Evolutionary conservation across 768 basidiomycete genomes (phyloP).

Genomic region (Termitomyces eurrhizus): DNA sequence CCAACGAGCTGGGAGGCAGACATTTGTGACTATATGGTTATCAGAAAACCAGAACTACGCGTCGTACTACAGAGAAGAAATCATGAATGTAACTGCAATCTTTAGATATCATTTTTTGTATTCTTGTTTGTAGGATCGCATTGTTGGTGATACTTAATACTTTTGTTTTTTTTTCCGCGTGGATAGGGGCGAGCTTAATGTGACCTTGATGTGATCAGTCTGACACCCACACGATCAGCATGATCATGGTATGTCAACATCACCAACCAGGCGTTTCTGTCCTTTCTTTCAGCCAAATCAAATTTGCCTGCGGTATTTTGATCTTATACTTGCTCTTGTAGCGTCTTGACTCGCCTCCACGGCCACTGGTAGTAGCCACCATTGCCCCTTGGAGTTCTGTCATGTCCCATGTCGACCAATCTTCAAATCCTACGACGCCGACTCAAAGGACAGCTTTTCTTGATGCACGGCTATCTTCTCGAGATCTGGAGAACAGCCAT

Average conservation of each 20-base stretch:
- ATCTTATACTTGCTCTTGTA: neutral
- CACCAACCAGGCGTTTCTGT: neutral
- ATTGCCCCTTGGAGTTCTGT: neutral
- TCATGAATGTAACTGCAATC: neutral
- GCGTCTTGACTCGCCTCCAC: neutral
- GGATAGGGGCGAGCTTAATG: neutral
- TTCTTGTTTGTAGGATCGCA: neutral
- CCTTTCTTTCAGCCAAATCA: neutral
- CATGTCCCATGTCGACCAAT: slow-evolving; percentile 7
- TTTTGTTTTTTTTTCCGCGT: neutral
- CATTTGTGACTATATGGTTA: slow-evolving; percentile 27
- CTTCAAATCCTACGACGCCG: slow-evolving; percentile 5
- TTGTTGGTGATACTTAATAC: neutral
- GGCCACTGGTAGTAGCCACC: neutral
- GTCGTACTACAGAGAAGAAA: slow-evolving; percentile 5
- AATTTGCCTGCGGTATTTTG: neutral
- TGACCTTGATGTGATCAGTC: neutral
- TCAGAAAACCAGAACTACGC: slow-evolving; percentile 26
- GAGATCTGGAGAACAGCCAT: neutral
- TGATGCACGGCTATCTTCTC: neutral
- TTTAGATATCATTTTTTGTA: neutral
- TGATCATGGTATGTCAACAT: neutral
- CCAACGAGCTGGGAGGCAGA: slow-evolving; percentile 22
- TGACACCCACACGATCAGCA: neutral
- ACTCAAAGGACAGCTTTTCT: neutral